Conservation (phyloP, 129 eudicot genomes). For the Smallanthus sonchifolius region DNA sequence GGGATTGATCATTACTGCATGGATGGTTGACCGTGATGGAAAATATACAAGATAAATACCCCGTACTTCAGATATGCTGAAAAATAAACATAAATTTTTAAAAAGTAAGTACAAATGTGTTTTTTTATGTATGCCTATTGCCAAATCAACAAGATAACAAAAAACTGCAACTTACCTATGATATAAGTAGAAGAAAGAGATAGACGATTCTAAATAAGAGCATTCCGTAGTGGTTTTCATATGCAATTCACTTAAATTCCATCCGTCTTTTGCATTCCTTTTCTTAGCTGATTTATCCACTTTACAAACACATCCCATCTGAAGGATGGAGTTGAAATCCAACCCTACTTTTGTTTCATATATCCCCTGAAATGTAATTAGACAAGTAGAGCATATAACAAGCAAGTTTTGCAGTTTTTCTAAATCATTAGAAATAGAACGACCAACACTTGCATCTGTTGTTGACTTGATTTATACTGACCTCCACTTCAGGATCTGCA, state of each 20-base stretch:
- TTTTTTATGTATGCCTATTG: not conserved
- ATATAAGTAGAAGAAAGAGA: slow-evolving; percentile 81
- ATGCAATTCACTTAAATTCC: slow-evolving; percentile 78
- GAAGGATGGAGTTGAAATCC: slow-evolving; percentile 72
- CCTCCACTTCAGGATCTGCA: slow-evolving; percentile 99
- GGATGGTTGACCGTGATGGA: slow-evolving; percentile 65
- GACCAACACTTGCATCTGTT: not conserved
- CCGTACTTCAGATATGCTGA: slow-evolving; percentile 73
- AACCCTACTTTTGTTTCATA: slow-evolving; percentile 81
- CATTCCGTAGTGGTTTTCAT: slow-evolving; percentile 98
- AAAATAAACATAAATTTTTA: not conserved
- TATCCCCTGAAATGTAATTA: slow-evolving; percentile 58
- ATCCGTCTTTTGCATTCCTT: slow-evolving; percentile 67
- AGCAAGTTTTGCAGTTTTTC: slow-evolving; percentile 3
- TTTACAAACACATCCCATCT: slow-evolving; percentile 97
- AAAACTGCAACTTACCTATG: slow-evolving; percentile 60
- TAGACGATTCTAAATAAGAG: slow-evolving; percentile 72
- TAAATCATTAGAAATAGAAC: not conserved
- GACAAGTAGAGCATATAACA: slow-evolving; percentile 1
- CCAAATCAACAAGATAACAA: not conserved
- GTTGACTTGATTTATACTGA: slow-evolving; percentile 21
- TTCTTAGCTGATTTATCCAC: slow-evolving; percentile 80
- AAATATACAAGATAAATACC: slow-evolving; percentile 83
- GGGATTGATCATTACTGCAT: slow-evolving; percentile 70
- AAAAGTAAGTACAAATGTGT: not conserved